These are phyloP conservation scores for Sanguinoderma infundibulare DNA, from an alignment of 1,284 basidiomycete genomes.

Conservation along the genomic window DNA sequence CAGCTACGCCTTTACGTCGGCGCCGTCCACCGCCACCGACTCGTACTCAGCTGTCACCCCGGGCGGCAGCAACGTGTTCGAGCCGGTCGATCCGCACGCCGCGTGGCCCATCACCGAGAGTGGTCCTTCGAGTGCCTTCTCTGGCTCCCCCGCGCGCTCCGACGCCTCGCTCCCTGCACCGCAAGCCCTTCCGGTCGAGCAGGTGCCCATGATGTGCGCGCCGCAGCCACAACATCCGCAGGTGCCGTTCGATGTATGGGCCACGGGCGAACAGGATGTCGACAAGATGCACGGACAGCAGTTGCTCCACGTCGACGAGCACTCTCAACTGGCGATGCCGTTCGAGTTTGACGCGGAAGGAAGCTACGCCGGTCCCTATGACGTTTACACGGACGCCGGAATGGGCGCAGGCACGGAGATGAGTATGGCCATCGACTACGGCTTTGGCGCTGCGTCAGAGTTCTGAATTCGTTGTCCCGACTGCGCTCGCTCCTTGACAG, in stretches of 20 bases:
- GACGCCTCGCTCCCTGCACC: conserved; percentile 37
- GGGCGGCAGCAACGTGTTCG: conserved; percentile 4
- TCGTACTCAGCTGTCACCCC: conserved; percentile 16
- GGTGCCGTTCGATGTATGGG: conserved; percentile 17
- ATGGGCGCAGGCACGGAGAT: conserved; percentile 5
- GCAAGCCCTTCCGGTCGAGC: background rate
- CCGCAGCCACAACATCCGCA: conserved; percentile 24
- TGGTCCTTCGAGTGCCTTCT: conserved; percentile 47
- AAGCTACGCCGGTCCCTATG: conserved; percentile 10
- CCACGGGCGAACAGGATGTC: background rate
- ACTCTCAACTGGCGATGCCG: background rate
- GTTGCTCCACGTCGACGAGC: conserved; percentile 5
- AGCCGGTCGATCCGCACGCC: conserved; percentile 32
- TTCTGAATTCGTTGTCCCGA: conserved; percentile 14
- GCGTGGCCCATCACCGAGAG: conserved; percentile 22
- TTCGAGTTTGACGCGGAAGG: conserved; percentile 12
- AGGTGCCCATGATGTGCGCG: conserved; percentile 9
- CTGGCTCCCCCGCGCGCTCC: conserved; percentile 49
- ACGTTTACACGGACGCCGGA: conserved; percentile 15
- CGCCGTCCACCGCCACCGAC: conserved; percentile 20
- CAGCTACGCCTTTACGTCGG: conserved; percentile 20
- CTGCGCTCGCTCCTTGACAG: background rate
- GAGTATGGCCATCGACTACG: conserved; percentile 19
- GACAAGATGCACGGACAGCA: conserved; percentile 2
- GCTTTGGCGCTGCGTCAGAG: conserved; percentile 16